Evolutionary conservation across 257 asterid genomes (phyloP), one percentile per base, ranked within the genome.

Genomic region (Schizonepeta tenuifolia): DNA sequence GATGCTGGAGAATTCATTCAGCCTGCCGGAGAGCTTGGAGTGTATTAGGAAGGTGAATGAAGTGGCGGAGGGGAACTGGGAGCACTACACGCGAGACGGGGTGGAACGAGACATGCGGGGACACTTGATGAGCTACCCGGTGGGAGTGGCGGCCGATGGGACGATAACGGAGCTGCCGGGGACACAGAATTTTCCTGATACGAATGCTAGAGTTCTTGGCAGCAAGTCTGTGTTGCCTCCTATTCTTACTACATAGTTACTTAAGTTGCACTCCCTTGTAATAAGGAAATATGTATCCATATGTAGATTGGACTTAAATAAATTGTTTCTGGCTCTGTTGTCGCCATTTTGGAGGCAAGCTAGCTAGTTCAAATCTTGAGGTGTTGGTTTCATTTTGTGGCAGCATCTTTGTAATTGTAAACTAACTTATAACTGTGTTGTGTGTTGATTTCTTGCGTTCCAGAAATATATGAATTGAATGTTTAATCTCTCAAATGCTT

Each of bases 151-250:
- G 0, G 66, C 65, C 4, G 82, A 81, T 13, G 96, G 93, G 15
- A 69, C 73, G 11, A 74, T 89, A 4, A 82, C 86, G 6, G 78
- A 79, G 62, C 85, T 84, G 6, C 88, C 96, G 0, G 96, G 93
- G 4, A 20, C 28, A 4, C 71, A 76, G 75, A 5, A 68, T 35
- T 87, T 87, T 70, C 96, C 96, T 0, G 96, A 89, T 60, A 89
- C 96, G 0, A 85, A 78, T 31, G 96, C 88, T 12, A 79, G 18
- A 3, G 86, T 89, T 40, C 89, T 89, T 47, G 96, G 96, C 4
- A 18, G 80, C 0, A 56, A 63, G 31, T 74, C 77, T 9, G 79
- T 24, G 12, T 7, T n/a, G n/a, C 93, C 89, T 73, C 84, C 93
- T 3, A 85, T 82, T 18, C 96, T 89, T 75, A 87, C 96, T 1